Percentiles rank a stretch among this genome's conserved stretches.
Evolutionary conservation across 805 yeast species (phyloP).

Genomic region (Schwanniomyces pseudopolymorphus): DNA sequence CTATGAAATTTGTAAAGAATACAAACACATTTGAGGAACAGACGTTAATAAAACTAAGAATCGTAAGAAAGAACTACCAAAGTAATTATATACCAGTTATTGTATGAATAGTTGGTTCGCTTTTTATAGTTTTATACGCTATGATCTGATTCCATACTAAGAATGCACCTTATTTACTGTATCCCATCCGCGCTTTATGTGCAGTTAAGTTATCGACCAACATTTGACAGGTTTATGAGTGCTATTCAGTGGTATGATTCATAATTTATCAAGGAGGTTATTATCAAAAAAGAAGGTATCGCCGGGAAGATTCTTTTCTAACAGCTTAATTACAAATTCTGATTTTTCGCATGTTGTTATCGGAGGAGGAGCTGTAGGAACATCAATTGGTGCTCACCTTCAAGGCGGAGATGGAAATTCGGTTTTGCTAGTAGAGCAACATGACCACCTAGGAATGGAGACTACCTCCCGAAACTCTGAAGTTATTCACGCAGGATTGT

Average conservation of each 20-base stretch:
- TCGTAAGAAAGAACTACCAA: too few relatives aligned
- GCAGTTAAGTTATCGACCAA: too few relatives aligned
- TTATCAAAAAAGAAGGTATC: neutral
- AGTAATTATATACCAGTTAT: too few relatives aligned
- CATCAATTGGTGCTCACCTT: constrained; percentile 76
- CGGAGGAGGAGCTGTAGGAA: constrained; percentile 86
- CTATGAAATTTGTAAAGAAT: neutral
- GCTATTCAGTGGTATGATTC: neutral
- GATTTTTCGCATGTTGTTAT: constrained; percentile 72
- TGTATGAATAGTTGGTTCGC: too few relatives aligned
- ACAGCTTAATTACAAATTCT: neutral
- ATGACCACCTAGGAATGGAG: constrained; percentile 67
- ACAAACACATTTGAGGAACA: too few relatives aligned
- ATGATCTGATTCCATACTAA: too few relatives aligned
- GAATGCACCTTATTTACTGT: too few relatives aligned
- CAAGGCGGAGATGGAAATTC: constrained; percentile 41
- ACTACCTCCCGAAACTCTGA: constrained; percentile 90
- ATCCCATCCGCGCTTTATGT: too few relatives aligned
- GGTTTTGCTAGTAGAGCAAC: constrained; percentile 70
- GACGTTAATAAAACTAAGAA: too few relatives aligned
- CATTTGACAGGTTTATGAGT: too few relatives aligned
- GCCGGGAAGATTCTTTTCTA: neutral
- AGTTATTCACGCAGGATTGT: constrained; percentile 89
- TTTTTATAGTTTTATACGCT: too few relatives aligned
- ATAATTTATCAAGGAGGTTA: neutral